Conservation (phyloP, 352 stramenopile genomes). For the Thalassiosira delicatula region DNA sequence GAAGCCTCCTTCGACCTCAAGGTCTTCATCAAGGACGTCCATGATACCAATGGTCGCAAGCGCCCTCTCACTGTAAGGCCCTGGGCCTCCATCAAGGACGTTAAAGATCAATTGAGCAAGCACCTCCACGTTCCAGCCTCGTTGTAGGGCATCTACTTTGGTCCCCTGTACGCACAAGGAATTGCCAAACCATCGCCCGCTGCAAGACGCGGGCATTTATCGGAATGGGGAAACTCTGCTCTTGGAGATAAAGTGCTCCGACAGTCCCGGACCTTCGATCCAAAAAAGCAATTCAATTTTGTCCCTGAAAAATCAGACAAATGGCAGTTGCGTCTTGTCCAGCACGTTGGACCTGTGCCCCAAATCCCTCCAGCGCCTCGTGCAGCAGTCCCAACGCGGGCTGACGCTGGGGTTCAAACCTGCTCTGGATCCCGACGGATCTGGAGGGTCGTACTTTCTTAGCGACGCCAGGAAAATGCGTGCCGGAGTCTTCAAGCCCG, state of each 20-base stretch:
- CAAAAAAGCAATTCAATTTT: conserved; percentile 43
- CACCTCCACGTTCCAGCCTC: conserved; percentile 68
- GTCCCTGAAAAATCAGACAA: conserved; percentile 39
- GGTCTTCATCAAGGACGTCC: conserved; percentile 80
- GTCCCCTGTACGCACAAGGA: conserved; percentile 70
- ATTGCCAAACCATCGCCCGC: conserved; percentile 80
- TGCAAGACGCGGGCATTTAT: conserved; percentile 85
- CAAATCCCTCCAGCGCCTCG: conserved; percentile 62
- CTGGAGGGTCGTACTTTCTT: conserved; percentile 97
- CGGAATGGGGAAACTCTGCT: conserved; percentile 79
- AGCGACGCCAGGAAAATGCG: conserved; percentile 91
- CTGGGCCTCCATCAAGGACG: conserved; percentile 83
- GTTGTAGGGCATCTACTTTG: conserved; percentile 78
- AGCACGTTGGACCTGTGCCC: conserved; percentile 74
- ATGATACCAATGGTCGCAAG: conserved; percentile 72
- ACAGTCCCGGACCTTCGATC: too few relatives aligned
- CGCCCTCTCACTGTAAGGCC: conserved; percentile 72
- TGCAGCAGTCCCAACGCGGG: conserved; percentile 87
- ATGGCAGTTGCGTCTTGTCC: conserved; percentile 78
- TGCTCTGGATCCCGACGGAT: conserved; percentile 93
- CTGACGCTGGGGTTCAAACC: conserved; percentile 91
- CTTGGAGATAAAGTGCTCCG: too few relatives aligned
- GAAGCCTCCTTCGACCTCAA: conserved; percentile 67
- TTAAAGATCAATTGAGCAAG: conserved; percentile 78
- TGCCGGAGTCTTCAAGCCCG: conserved; percentile 96